Evolutionary conservation across 1,284 basidiomycete species (phyloP), one percentile per base, ranked within the genome.

Genomic region (Irpex sp.): DNA sequence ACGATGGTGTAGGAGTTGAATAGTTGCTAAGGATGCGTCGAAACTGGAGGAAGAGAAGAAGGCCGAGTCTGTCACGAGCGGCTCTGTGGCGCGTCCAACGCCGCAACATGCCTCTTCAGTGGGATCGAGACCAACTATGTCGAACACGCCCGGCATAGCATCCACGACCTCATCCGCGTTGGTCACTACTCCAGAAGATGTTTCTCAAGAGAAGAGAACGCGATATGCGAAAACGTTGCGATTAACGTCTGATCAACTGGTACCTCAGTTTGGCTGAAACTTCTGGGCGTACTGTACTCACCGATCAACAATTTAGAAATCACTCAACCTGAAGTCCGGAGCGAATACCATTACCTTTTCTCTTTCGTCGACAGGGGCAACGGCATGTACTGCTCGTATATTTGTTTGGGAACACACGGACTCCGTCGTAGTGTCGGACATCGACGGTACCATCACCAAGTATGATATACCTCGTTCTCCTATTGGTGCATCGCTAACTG

Each of bases 361-460:
- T 0, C 87, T 98, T 46, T 95, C 94, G n/a, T 87, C 93, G 57
- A 92, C 94, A 4, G 94, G 94, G 5, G 84, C 85, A 2, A 88
- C 94, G 1, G 92, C 91, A 0, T 98, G 96, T 68, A 89, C 94
- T 1, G 95, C 97, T 7, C 85, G 95, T 3, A 93, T 99, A 68
- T 99, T 99, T 69, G 81, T 99, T 15, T 99, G 96, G 97, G 94
- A 98, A 65, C 86, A 89, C 33, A 89, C 87, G 7, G 94, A 98
- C 74, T 85, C 86, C 31, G 88, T 99, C 21, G 93, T 99, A 37
- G 89, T 99, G 51, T 98, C 96, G 39, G 97, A 99, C 73, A 99
- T 99, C 66, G 97, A 99, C 73, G 97, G 97, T 1, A 99, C 97
- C 0, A 99, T 99, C 74, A 99, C 97, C 39, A 98, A 97, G 94